These are phyloP conservation scores for Tolypocladium amazonense DNA, from an alignment of 2,329 filamentous ascomycete species.

Conservation along the genomic window DNA sequence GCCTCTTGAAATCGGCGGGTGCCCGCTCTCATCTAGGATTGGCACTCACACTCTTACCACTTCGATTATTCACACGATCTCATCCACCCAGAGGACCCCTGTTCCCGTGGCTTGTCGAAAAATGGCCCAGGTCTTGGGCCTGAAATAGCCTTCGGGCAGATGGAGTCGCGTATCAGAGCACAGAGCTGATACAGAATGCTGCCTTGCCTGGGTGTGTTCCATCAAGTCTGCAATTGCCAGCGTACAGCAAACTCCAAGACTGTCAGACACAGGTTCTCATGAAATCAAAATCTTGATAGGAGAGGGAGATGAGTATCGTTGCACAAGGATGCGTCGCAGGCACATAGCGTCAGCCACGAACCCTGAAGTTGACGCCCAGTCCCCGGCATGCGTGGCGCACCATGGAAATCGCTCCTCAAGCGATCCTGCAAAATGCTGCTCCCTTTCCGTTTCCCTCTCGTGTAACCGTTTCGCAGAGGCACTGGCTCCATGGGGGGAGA, in stretches of 20 bases:
- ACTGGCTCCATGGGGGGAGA: background rate
- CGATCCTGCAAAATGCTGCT: background rate
- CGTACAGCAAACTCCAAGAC: background rate
- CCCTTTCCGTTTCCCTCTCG: background rate
- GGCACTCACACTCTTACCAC: background rate
- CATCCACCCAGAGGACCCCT: background rate
- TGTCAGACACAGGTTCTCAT: background rate
- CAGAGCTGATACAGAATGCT: background rate
- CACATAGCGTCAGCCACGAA: background rate
- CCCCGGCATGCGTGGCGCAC: background rate
- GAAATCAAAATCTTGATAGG: background rate
- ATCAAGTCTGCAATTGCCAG: background rate
- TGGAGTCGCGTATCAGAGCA: background rate
- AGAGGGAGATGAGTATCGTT: background rate
- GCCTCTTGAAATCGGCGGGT: background rate
- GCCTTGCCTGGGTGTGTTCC: background rate
- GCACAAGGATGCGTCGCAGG: background rate
- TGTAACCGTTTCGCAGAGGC: background rate
- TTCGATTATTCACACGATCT: background rate
- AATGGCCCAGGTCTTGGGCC: background rate
- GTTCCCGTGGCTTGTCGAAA: too few species aligned
- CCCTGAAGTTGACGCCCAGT: background rate
- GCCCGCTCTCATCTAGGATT: conserved; percentile 1
- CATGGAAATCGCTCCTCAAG: background rate
- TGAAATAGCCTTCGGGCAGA: background rate